These are phyloP conservation scores for Metschnikowia vanudenii DNA, from an alignment of 805 yeast genomes.

Conservation along the genomic window DNA sequence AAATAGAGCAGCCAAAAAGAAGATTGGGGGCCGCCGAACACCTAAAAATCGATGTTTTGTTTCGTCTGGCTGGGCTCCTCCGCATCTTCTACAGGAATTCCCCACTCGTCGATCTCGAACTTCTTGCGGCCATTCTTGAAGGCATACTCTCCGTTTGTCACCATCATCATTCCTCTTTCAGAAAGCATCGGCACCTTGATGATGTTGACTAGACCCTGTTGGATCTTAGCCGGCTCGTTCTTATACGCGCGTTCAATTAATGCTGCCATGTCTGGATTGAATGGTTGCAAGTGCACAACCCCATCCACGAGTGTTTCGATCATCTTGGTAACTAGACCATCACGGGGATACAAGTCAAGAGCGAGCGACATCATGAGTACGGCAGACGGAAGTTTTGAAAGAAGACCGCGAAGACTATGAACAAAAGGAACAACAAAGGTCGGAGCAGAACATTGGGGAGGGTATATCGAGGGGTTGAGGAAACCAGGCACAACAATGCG, in stretches of 20 bases:
- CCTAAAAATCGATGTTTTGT: conserved; percentile 36
- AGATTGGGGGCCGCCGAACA: too few species aligned
- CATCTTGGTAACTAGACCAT: conserved; percentile 44
- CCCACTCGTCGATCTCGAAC: conserved; percentile 91
- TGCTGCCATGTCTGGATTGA: conserved; percentile 68
- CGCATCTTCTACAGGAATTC: conserved; percentile 94
- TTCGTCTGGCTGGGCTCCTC: conserved; percentile 39
- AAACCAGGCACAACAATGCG: conserved; percentile 75
- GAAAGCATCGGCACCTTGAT: conserved; percentile 68
- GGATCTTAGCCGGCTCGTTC: conserved; percentile 69
- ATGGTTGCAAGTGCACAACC: conserved; percentile 75
- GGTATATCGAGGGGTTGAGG: conserved; percentile 73
- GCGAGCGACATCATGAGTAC: conserved; percentile 57
- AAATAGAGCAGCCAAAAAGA: too few species aligned
- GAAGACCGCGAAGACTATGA: conserved; percentile 54
- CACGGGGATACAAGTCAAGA: conserved; percentile 63
- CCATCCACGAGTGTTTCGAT: conserved; percentile 62
- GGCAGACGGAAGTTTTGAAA: conserved; percentile 48
- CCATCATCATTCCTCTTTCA: conserved; percentile 78
- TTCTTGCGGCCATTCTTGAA: conserved; percentile 79
- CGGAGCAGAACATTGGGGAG: conserved; percentile 47
- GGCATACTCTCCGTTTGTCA: conserved; percentile 72
- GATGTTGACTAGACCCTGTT: conserved; percentile 83
- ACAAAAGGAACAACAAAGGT: conserved; percentile 57
- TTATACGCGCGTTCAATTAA: conserved; percentile 67